These are phyloP conservation scores for Galerina marginata DNA, from an alignment of 768 basidiomycete genomes.

Conservation along the genomic window DNA sequence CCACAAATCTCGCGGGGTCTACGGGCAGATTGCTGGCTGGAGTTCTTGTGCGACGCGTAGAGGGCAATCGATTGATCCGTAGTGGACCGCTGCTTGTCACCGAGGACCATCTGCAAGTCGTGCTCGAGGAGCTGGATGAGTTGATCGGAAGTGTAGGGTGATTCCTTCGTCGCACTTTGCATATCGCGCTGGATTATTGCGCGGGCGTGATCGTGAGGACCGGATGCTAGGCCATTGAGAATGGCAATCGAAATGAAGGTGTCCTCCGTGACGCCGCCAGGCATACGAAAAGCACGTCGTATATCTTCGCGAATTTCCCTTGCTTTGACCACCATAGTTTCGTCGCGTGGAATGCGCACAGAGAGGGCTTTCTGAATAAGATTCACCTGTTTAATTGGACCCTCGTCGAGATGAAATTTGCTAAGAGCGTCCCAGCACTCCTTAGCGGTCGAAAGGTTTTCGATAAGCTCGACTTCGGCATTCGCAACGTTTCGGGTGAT, in stretches of 20 bases:
- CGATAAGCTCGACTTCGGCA: constrained; percentile 1
- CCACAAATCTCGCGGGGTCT: constrained; percentile 8
- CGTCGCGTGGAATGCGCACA: not conserved
- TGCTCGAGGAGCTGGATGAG: constrained; percentile 5
- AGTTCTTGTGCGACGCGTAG: not conserved
- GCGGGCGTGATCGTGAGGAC: constrained; percentile 1
- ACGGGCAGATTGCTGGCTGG: not conserved
- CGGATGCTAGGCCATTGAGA: constrained; percentile 5
- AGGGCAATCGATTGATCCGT: not conserved
- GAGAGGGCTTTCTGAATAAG: constrained; percentile 20
- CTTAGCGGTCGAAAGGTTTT: constrained; percentile 4
- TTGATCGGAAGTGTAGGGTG: constrained; percentile 12
- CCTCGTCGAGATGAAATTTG: constrained; percentile 17
- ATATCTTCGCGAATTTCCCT: constrained; percentile 4
- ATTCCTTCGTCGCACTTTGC: constrained; percentile 1
- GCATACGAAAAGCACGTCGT: constrained; percentile 1
- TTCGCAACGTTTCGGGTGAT: constrained; percentile 1
- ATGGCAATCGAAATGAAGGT: not conserved
- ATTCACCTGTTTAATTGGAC: constrained; percentile 23
- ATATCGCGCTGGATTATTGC: constrained; percentile 16
- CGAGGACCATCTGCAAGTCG: constrained; percentile 6
- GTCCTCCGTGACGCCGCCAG: constrained; percentile 8
- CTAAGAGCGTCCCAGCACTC: constrained; percentile 11
- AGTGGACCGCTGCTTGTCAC: not conserved
- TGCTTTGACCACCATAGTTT: not conserved